Conservation (phyloP, 768 basidiomycete species). For the Chiua virens region DNA sequence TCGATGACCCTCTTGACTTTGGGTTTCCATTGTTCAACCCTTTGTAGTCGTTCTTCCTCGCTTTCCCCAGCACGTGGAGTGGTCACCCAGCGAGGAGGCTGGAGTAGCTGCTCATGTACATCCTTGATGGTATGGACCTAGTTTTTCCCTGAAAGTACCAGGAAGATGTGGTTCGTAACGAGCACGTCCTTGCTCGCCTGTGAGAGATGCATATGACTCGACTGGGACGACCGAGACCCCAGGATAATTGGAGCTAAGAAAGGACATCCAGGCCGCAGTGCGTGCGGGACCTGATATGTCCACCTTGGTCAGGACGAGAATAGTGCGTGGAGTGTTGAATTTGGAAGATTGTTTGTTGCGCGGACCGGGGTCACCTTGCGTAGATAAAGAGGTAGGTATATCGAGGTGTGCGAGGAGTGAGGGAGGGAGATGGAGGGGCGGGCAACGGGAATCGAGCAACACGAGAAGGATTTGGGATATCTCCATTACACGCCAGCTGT, state of each 20-base stretch:
- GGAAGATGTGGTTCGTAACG: slow-evolving; percentile 69
- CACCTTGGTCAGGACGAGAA: slow-evolving; percentile 84
- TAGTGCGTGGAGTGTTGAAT: slow-evolving; percentile 30
- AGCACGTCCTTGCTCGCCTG: slow-evolving; percentile 41
- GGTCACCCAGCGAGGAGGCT: slow-evolving; percentile 61
- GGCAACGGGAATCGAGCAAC: slow-evolving; percentile 88
- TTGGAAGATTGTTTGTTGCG: slow-evolving; percentile 37
- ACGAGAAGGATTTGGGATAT: slow-evolving; percentile 86
- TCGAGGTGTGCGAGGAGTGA: slow-evolving; percentile 68
- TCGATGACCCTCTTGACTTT: slow-evolving; percentile 64
- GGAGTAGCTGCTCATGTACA: slow-evolving; percentile 64
- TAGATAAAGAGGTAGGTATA: slow-evolving; percentile 7
- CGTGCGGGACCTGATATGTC: slow-evolving; percentile 77
- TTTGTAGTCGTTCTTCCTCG: slow-evolving; percentile 44
- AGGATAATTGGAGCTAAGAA: slow-evolving; percentile 56
- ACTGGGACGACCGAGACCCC: slow-evolving; percentile 65
- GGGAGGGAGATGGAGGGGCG: slow-evolving; percentile 81
- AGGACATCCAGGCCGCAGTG: slow-evolving; percentile 63
- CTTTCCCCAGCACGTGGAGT: slow-evolving; percentile 37
- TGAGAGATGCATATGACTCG: slow-evolving; percentile 58
- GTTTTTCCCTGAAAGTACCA: slow-evolving; percentile 55
- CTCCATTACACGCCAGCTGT: slow-evolving; percentile 91
- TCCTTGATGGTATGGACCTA: slow-evolving; percentile 65
- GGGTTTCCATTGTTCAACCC: slow-evolving; percentile 63
- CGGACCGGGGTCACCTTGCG: neutral